phyloP scores from a whole-genome alignment of 2,329 filamentous ascomycete species.

The Aspergillus luchuensis region DNA sequence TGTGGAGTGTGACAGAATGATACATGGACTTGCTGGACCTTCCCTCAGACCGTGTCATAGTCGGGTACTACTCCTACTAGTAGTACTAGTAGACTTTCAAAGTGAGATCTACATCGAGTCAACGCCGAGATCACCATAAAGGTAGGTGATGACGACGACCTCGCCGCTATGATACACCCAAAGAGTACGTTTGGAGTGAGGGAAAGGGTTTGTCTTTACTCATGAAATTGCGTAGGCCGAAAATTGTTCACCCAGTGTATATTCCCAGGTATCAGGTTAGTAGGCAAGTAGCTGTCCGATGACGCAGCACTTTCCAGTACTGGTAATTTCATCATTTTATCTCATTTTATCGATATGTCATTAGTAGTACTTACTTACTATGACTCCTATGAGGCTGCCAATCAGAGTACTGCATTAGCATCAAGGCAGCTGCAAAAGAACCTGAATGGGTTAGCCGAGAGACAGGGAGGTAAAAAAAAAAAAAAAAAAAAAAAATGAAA shows the following conservation, averaged over 20 bases:
- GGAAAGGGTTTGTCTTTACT: not conserved
- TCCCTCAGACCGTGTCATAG: not conserved
- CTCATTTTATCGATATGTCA: no score
- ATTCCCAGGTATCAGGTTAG: not conserved
- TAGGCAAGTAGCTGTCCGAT: not conserved
- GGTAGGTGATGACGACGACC: not conserved
- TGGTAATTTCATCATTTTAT: not conserved
- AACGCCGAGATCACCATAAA: not conserved
- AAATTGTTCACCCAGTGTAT: not conserved
- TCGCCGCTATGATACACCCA: not conserved
- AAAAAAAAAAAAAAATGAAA: not conserved
- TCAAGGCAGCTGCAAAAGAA: not conserved
- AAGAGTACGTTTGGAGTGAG: not conserved
- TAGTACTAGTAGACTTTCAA: not conserved
- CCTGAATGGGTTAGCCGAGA: not conserved
- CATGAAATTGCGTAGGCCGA: not conserved
- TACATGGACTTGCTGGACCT: constrained; percentile 11
- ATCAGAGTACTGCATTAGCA: not conserved
- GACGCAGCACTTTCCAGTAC: not conserved
- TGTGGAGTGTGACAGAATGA: constrained; percentile 25
- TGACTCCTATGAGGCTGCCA: not conserved
- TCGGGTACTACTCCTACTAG: not conserved
- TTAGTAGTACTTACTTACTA: not conserved
- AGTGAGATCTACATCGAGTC: not conserved
- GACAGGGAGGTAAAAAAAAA: no score